These are phyloP conservation scores for Naganishia randhawae DNA, from an alignment of 768 basidiomycete species.

Conservation along the genomic window DNA sequence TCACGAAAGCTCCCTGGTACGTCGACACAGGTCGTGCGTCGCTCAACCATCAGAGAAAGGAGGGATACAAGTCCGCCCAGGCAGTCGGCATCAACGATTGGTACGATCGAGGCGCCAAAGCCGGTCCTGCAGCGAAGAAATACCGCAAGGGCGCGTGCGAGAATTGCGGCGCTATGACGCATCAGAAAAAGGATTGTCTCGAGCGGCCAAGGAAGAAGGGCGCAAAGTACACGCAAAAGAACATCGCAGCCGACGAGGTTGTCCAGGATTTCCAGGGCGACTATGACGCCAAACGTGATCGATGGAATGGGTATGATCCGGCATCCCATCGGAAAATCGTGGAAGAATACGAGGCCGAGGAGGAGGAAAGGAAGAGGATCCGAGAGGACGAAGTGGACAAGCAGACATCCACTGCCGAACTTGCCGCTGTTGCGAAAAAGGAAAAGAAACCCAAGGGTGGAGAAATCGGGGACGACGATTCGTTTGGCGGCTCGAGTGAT, in stretches of 20 bases:
- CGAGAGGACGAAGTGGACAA: slow-evolving; percentile 98
- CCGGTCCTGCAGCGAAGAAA: slow-evolving; percentile 88
- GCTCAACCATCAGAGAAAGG: slow-evolving; percentile 82
- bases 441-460: slow-evolving; percentile 62
- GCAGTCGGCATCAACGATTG: slow-evolving; percentile 73
- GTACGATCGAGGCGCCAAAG: slow-evolving; percentile 72
- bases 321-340: slow-evolving; percentile 79
- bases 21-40: slow-evolving; percentile 90
- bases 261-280: slow-evolving; percentile 67
- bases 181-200: slow-evolving; percentile 83
- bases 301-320: slow-evolving; percentile 98
- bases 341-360: slow-evolving; percentile 89
- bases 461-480: slow-evolving; percentile 59
- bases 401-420: slow-evolving; percentile 77
- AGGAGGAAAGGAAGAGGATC: slow-evolving; percentile 80
- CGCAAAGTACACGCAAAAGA: slow-evolving; percentile 82
- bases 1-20: slow-evolving; percentile 98
- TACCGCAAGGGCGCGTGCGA: slow-evolving; percentile 97
- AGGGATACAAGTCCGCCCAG: slow-evolving; percentile 52
- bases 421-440: slow-evolving; percentile 87
- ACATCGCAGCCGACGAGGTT: slow-evolving; percentile 88
- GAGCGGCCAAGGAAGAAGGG: slow-evolving; percentile 95
- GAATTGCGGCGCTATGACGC: slow-evolving; percentile 96
- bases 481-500: slow-evolving; percentile 78
- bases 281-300: slow-evolving; percentile 91